Evolutionary conservation across 2,329 filamentous ascomycete genomes (phyloP), one percentile per base, ranked within the genome.

Genomic region (Stagonosporopsis chrysanthemi): DNA sequence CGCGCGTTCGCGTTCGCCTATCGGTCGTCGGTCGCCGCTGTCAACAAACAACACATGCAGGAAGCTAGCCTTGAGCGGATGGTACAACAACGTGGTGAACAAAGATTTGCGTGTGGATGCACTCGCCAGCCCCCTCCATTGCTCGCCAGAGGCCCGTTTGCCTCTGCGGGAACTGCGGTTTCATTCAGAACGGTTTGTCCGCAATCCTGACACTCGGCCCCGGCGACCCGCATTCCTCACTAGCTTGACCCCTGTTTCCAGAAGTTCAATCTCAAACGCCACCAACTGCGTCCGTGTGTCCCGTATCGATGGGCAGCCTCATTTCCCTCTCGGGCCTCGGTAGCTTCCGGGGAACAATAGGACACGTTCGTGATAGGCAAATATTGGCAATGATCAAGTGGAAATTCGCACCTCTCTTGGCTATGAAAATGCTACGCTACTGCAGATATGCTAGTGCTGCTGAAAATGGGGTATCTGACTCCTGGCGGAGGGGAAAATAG

Each of bases 391-490:
- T 31, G 12, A 39, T 15, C 4, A 33, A 39, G 36, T 39, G 36
- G 51, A 48, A 39, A 48, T 22, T 44, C 45, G 48, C 38, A 49
- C 52, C 39, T 44, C 41, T 53, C 49, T 57, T 59, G 54, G 52
- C 57, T 64, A 56, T 56, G 52, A 43, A 56, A 52, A 63, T 57
- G 53, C 62, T 59, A 62, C 45, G 56, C 52, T 52, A 58, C 52
- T 57, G 52, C 58, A 57, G 48, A 41, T 59, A 61, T 62, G 58
- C 52, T 61, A 52, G 56, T 58, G 56, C 56, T 58, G 49, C 45
- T 44, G 14, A 58, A 53, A 58, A 58, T 61, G 63, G 64, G 64
- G 64, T 67, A 67, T 67, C 64, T 67, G 61, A 55, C 55, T 64
- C 63, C 61, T 57, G 43, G 39, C 46, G 43, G 45, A 56, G 47